phyloP scores from a whole-genome alignment of 2,329 filamentous ascomycete genomes.

The Fusarium succisae region DNA sequence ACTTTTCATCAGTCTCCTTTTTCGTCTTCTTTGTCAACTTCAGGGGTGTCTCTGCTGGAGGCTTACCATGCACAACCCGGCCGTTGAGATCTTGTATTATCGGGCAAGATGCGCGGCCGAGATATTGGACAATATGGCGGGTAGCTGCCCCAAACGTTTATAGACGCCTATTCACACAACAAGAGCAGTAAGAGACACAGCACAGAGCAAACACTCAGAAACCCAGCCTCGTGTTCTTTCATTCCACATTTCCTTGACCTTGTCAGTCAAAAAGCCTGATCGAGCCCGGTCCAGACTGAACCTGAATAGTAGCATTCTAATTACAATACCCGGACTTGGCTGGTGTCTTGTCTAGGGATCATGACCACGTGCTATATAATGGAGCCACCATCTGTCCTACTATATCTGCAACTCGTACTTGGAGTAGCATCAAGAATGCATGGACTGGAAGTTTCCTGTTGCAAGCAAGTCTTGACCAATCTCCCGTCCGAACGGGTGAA shows the following conservation, averaged over 20 bases:
- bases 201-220: neutral
- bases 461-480: neutral
- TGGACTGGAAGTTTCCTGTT: neutral
- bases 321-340: constrained; percentile 16
- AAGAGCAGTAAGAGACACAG: neutral
- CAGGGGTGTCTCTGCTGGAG: neutral
- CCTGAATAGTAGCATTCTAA: constrained; percentile 20
- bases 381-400: neutral
- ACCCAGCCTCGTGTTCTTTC: constrained; percentile 8
- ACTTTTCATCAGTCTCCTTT: constrained; percentile 11
- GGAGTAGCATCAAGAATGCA: constrained; percentile 4
- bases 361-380: constrained; percentile 18
- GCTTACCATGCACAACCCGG: neutral
- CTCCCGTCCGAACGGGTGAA: neutral
- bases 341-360: constrained; percentile 13
- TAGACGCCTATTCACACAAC: neutral
- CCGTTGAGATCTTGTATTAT: constrained; percentile 12
- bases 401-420: constrained; percentile 10
- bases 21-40: constrained; percentile 5
- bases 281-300: neutral
- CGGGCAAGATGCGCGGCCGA: neutral
- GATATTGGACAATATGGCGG: neutral
- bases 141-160: neutral
- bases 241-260: constrained; percentile 3
- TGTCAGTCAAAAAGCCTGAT: neutral